phyloP scores from a whole-genome alignment of 805 yeast species.

The Candida qinlingensis region DNA sequence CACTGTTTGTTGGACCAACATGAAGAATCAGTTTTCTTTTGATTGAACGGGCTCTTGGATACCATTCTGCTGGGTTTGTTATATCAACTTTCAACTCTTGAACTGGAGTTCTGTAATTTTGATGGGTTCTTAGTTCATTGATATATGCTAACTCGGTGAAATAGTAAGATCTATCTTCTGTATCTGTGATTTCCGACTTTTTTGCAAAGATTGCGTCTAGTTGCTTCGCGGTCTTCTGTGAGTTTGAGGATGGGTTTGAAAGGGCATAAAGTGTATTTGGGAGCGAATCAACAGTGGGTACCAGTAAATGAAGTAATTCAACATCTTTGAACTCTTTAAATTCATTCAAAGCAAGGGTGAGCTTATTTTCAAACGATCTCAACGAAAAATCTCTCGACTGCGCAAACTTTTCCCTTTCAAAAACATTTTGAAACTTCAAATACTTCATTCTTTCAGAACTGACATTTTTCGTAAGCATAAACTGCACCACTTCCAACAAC shows the following conservation, averaged over 20 bases:
- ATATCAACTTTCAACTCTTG: conserved; percentile 34
- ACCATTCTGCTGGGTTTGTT: conserved; percentile 69
- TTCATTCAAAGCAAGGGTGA: neutral
- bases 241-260: neutral
- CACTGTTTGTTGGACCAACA: conserved; percentile 96
- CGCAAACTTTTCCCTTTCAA: neutral
- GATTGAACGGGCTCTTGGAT: conserved; percentile 76
- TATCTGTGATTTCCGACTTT: neutral
- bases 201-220: neutral
- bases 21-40: conserved; percentile 83
- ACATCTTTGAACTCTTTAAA: neutral
- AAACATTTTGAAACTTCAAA: neutral
- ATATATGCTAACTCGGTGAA: conserved; percentile 12
- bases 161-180: conserved; percentile 5
- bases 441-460: neutral
- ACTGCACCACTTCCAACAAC: neutral
- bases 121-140: neutral
- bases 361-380: conserved; percentile 1
- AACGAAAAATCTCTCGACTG: neutral
- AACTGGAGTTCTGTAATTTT: conserved; percentile 13
- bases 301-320: conserved; percentile 1
- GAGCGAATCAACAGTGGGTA: conserved; percentile 5
- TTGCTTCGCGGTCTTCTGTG: neutral
- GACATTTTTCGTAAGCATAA: neutral
- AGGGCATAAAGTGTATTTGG: conserved; percentile 1